Evolutionary conservation across 768 basidiomycete species (phyloP).

Genomic region (Panaeolus cyanescens): DNA sequence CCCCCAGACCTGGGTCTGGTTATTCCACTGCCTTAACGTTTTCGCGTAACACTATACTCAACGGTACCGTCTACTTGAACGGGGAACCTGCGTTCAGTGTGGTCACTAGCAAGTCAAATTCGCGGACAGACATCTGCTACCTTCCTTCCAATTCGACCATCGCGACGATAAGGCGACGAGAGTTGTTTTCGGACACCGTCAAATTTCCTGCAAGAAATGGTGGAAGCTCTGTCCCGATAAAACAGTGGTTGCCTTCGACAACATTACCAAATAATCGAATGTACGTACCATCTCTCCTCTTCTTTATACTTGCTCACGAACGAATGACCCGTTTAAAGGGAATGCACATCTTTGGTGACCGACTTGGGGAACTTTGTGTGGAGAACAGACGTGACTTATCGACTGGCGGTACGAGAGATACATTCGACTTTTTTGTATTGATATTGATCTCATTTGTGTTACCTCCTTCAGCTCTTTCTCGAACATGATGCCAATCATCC

Average conservation of each 20-base stretch:
- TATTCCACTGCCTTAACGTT: not conserved
- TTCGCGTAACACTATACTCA: constrained; percentile 9
- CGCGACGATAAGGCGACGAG: constrained; percentile 16
- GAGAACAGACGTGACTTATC: constrained; percentile 9
- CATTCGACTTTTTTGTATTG: not conserved
- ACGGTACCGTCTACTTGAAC: constrained; percentile 4
- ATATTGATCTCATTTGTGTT: not conserved
- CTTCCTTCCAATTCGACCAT: constrained; percentile 7
- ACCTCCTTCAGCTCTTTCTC: constrained; percentile 1
- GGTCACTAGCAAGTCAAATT: constrained; percentile 9
- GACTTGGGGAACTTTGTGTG: constrained; percentile 15
- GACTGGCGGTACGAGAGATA: constrained; percentile 9
- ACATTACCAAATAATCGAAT: constrained; percentile 4
- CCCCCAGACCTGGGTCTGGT: not conserved
- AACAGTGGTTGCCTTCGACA: constrained; percentile 13
- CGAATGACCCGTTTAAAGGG: not conserved
- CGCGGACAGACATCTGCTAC: constrained; percentile 11
- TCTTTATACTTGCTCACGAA: not conserved
- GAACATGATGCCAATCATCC: constrained; percentile 7
- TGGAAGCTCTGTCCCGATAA: constrained; percentile 8
- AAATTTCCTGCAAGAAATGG: constrained; percentile 12
- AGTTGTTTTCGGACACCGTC: constrained; percentile 14
- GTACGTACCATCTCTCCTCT: not conserved
- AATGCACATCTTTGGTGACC: constrained; percentile 9
- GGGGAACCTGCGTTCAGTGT: constrained; percentile 3